Base-by-base conservation (phyloP, 176 grass and related monocot genomes). In the Saccharum officinarum region DNA sequence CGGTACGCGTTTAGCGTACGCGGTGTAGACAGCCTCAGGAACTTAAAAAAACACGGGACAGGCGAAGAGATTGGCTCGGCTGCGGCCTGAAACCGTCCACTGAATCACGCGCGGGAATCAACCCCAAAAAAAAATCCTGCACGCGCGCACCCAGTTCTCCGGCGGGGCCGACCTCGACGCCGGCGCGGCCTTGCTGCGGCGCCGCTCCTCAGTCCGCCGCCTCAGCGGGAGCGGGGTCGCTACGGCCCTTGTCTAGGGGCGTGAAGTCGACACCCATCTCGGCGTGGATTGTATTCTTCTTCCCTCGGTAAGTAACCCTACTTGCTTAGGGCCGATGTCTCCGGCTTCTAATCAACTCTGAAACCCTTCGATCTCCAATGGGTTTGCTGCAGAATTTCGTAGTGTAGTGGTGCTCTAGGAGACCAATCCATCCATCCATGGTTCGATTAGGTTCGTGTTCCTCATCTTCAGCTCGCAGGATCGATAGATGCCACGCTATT, bases 231-330 rank as follows among this genome's bases (percentile, higher is more conserved):
- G 57, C 13, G 15, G 76, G 1, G 14, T 10, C 22, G 8, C 67
- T 59, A 16, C 22, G 14, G 2, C 13, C 1, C 1, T 22, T 8
- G 22, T 26, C 33, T 40, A 13, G 28, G 6, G 63, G 63, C n/a
- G 18, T 80, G 42, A 31, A 52, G 17, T 34, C 10, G 80, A 38
- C 11, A 41, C 26, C 22, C 46, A 70, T 55, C 7, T 10, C 8
- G 67, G 47, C 49, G 67, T 60, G 80, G 67, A 71, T 71, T 10
- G 49, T 25, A 25, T 18, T 39, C 20, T 70, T 57, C 67, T 41
- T 59, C 47, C 4, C 31, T 71, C 8, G 67, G 80, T 82, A 7
- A 71, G 80, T 70, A 82, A 82, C 80, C 80, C 80, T 82, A 82
- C 47, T 36, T 28, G 22, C 22, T 59, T 69, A 1, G 47, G 30